Evolutionary conservation across 352 stramenopile species (phyloP).

Genomic region (Elongisporangium senticosum): DNA sequence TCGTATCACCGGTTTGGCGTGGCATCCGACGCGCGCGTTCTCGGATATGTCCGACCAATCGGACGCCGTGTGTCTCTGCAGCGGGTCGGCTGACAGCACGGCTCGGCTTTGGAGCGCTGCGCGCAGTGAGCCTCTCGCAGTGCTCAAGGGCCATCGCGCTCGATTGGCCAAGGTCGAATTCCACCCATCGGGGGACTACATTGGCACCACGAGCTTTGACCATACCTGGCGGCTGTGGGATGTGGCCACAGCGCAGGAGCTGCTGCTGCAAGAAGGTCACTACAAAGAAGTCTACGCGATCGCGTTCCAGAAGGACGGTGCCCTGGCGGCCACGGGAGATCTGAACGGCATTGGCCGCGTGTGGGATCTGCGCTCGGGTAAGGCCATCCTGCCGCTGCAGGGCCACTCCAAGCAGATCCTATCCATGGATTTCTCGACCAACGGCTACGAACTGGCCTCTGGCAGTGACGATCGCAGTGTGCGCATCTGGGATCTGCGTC

Average conservation of each 20-base stretch:
- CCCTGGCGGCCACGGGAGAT: conserved; percentile 92
- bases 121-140: conserved; percentile 44
- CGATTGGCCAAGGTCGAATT: conserved; percentile 89
- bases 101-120: conserved; percentile 66
- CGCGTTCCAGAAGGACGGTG: conserved; percentile 94
- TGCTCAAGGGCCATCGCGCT: conserved; percentile 65
- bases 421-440: conserved; percentile 89
- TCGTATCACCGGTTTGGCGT: conserved; percentile 83
- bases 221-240: conserved; percentile 98
- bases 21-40: conserved; percentile 56
- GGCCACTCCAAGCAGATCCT: conserved; percentile 96
- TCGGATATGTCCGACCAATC: conserved; percentile 55
- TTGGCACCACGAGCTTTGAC: conserved; percentile 96
- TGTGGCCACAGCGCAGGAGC: conserved; percentile 85
- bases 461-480: conserved; percentile 95
- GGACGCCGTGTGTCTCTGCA: conserved; percentile 65
- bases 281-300: conserved; percentile 94
- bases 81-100: conserved; percentile 70
- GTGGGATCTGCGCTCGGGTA: conserved; percentile 96
- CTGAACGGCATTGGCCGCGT: conserved; percentile 90
- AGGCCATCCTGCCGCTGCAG: conserved; percentile 83
- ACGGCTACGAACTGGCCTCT: conserved; percentile 92
- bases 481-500: conserved; percentile 95
- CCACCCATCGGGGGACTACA: conserved; percentile 89
- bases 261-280: conserved; percentile 96